These are phyloP conservation scores for Gossypioides kirkii DNA, from an alignment of 345 rosid species.

Conservation along the genomic window DNA sequence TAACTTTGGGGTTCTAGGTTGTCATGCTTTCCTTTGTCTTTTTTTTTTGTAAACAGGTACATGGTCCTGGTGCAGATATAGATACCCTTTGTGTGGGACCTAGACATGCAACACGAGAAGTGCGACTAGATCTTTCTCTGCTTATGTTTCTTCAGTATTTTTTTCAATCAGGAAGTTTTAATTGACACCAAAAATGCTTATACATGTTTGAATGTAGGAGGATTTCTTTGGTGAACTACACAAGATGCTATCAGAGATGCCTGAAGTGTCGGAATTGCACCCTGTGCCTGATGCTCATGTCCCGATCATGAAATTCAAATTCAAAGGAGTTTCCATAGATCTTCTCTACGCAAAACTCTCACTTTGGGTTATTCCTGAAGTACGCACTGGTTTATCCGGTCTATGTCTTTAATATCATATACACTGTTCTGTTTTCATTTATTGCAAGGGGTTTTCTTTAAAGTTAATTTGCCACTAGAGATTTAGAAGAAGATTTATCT, in stretches of 20 bases:
- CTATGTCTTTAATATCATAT: neutral
- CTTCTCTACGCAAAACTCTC: conserved; percentile 91
- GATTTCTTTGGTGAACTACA: conserved; percentile 88
- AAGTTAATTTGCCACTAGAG: neutral
- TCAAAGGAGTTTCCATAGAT: conserved; percentile 88
- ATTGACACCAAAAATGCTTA: conserved; percentile 18
- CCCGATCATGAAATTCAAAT: conserved; percentile 84
- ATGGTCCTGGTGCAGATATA: conserved; percentile 98
- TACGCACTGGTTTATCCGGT: conserved; percentile 34
- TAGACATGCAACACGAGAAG: conserved; percentile 89
- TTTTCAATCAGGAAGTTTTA: conserved; percentile 14
- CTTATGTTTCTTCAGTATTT: conserved; percentile 15
- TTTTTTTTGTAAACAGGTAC: conserved; percentile 50
- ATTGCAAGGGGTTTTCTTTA: neutral
- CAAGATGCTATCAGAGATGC: conserved; percentile 79
- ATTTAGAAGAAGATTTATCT: neutral
- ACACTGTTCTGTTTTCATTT: neutral
- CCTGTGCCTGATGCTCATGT: conserved; percentile 99
- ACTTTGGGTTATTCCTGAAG: conserved; percentile 94
- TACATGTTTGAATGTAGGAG: conserved; percentile 45
- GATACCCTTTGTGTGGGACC: conserved; percentile 98
- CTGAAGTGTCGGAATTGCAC: conserved; percentile 91
- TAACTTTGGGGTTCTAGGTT: neutral
- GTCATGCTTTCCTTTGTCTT: conserved; percentile 1
- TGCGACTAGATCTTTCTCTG: conserved; percentile 39